phyloP scores from a whole-genome alignment of 495 filamentous ascomycete genomes.

The Talaromyces trachyspermus region DNA sequence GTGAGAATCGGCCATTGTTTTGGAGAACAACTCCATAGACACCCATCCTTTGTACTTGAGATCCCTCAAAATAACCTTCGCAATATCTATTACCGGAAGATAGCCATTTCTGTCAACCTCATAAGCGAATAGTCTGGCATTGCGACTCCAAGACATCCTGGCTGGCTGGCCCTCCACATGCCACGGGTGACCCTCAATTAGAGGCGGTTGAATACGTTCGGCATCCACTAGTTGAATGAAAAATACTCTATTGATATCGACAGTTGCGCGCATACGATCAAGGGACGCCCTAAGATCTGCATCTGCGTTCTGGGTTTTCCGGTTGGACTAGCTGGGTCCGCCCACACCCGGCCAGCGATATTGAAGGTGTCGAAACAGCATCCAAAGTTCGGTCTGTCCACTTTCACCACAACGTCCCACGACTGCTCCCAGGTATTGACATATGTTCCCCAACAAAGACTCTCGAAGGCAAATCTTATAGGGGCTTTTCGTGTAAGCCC shows the following conservation, averaged over 20 bases:
- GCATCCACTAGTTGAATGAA: slow-evolving; percentile 77
- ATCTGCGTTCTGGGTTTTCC: slow-evolving; percentile 50
- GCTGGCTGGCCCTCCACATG: slow-evolving; percentile 54
- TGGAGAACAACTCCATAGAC: slow-evolving; percentile 71
- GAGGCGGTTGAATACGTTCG: slow-evolving; percentile 56
- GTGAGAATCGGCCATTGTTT: slow-evolving; percentile 51
- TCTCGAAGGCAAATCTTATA: slow-evolving; percentile 71
- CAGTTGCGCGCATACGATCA: slow-evolving; percentile 41
- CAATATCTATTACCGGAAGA: slow-evolving; percentile 44
- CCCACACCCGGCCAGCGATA: slow-evolving; percentile 67
- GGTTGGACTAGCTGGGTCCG: slow-evolving; percentile 50
- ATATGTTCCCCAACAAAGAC: slow-evolving; percentile 66
- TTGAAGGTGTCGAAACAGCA: slow-evolving; percentile 79
- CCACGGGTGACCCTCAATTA: slow-evolving; percentile 55
- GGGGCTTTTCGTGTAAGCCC: slow-evolving; percentile 43
- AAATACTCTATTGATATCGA: slow-evolving; percentile 65
- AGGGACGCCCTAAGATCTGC: slow-evolving; percentile 58
- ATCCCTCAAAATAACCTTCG: slow-evolving; percentile 46
- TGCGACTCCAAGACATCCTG: slow-evolving; percentile 79
- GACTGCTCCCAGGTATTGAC: slow-evolving; percentile 66
- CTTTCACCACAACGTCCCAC: slow-evolving; percentile 57
- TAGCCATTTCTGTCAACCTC: slow-evolving; percentile 66
- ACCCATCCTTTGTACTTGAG: slow-evolving; percentile 63
- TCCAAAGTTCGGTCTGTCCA: slow-evolving; percentile 68
- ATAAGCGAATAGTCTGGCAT: slow-evolving; percentile 68